Base-by-base conservation (phyloP, 768 basidiomycete species). In the Hypsizygus marmoreus region DNA sequence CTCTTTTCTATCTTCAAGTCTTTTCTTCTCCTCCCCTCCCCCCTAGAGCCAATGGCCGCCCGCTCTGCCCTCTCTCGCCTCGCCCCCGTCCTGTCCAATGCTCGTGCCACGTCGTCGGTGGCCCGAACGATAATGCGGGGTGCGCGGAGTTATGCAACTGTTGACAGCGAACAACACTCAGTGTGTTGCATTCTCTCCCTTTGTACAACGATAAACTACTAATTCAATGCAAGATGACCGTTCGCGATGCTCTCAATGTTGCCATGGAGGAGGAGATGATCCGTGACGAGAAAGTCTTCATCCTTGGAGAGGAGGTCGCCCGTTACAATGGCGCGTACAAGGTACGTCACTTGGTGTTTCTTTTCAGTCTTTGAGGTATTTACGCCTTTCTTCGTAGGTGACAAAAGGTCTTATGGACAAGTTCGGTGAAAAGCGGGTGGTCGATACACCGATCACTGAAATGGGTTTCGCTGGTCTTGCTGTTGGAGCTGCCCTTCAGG, bases 251-350 rank as follows among this genome's bases (percentile, higher is more conserved):
- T 33, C 86, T 99, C 54, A 98, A 97, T 71, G 72, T 85, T 44
- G 97, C 97, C 22, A 94, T 99, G 91, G 97, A 97, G 74, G 97
- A 99, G 73, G 97, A 99, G 74, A 98, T 99, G 97, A 66, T 86
- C 58, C 85, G 92, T 34, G 97, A 99, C 68, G 90, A 95, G 66
- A 86, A 75, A 26, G 97, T 99, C 31, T 99, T 95, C 70, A 72
- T 99, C 59, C 69, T 99, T 51, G 97, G 97, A 48, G 97, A 99
- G 71, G 97, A 99, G 65, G 97, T 99, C 50, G 95, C 95, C 39
- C 84, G 91, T 57, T 99, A 99, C 76, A 97, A 99, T 64, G 92
- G 92, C 69, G 93, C 93, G 53, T 95, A 94, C 82, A 94, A 94
- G 80, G 91, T 89, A 51, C 48, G 62, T 62, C 41, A 10, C 31